Conservation (phyloP, 257 asterid species). For the Lavandula angustifolia region DNA sequence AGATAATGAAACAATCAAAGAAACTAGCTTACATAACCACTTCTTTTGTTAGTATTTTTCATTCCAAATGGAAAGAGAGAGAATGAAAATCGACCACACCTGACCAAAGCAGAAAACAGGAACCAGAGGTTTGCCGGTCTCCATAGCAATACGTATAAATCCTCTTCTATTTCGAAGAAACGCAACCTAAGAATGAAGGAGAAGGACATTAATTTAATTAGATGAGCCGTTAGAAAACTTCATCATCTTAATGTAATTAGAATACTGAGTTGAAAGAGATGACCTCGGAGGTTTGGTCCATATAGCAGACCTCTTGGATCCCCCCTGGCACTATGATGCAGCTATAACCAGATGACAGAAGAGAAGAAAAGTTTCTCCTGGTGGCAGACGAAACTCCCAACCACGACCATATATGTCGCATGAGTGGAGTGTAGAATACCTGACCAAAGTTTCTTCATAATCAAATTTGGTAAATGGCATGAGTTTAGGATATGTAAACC, state of each 20-base stretch:
- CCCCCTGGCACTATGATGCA: conserved; percentile 96
- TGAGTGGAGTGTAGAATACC: conserved; percentile 89
- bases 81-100: conserved; percentile 46
- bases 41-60: neutral
- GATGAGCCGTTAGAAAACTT: conserved; percentile 10
- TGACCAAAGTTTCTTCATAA: conserved; percentile 34
- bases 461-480: conserved; percentile 25
- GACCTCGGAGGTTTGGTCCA: conserved; percentile 95
- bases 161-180: conserved; percentile 71
- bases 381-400: conserved; percentile 83
- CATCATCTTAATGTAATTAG: neutral
- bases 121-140: conserved; percentile 87
- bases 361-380: conserved; percentile 61
- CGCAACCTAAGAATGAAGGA: conserved; percentile 53
- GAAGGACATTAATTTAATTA: conserved; percentile 21
- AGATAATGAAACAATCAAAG: conserved; percentile 34
- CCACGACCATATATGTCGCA: conserved; percentile 99
- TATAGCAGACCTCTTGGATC: conserved; percentile 72
- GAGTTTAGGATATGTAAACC: conserved; percentile 10
- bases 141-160: conserved; percentile 85
- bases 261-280: conserved; percentile 16
- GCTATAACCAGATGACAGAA: conserved; percentile 79
- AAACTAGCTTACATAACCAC: neutral
- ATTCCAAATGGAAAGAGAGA: conserved; percentile 16
- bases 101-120: conserved; percentile 99